Conservation (phyloP, 441 rosid species). For the Populus hybrid region DNA sequence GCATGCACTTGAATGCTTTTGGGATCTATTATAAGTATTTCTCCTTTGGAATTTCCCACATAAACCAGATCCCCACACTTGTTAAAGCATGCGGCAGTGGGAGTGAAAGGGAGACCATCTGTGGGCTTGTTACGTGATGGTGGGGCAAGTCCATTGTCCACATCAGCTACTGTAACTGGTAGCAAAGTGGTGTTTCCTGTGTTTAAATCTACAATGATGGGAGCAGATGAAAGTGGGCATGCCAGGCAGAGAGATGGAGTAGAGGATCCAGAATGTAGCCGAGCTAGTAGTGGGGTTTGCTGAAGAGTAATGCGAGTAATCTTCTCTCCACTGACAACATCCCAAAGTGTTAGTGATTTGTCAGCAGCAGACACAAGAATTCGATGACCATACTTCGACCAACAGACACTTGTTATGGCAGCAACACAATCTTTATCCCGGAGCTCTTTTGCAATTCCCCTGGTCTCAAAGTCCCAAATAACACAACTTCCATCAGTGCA, state of each 20-base stretch:
- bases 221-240: no score
- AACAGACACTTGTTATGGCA: conserved; percentile 87
- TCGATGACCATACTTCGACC: conserved; percentile 92
- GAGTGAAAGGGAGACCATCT: conserved; percentile 68
- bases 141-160: conserved; percentile 51
- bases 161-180: conserved; percentile 62
- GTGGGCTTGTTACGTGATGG: conserved; percentile 62
- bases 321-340: conserved; percentile 69
- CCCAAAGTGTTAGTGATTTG: conserved; percentile 91
- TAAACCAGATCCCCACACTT: conserved; percentile 91
- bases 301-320: conserved; percentile 60
- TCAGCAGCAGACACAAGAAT: conserved; percentile 94
- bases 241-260: conserved; percentile 75
- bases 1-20: conserved; percentile 60
- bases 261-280: conserved; percentile 80
- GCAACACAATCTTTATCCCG: conserved; percentile 67
- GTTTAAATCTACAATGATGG: conserved; percentile 76
- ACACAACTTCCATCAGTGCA: conserved; percentile 91
- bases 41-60: conserved; percentile 91
- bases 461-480: conserved; percentile 97
- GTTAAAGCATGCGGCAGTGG: conserved; percentile 93
- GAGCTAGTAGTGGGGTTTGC: conserved; percentile 82
- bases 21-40: conserved; percentile 80
- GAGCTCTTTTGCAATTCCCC: conserved; percentile 90
- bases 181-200: conserved; percentile 61